Conservation (phyloP, 371 early-diverging fungal genomes). For the Mortierella sp. region DNA sequence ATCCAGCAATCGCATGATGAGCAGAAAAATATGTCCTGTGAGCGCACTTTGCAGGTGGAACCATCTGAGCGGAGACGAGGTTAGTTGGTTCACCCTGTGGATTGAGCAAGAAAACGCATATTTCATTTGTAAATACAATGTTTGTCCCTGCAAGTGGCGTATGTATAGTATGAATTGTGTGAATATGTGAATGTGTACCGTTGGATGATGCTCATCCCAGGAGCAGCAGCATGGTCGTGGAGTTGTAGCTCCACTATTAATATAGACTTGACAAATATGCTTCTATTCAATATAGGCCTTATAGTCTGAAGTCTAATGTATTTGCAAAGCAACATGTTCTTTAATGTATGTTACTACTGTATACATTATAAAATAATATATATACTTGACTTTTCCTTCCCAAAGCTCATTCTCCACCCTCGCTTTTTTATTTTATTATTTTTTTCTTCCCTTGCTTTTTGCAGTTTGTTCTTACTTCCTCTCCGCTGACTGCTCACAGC, state of each 20-base stretch:
- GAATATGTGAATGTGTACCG: not conserved
- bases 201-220: not conserved
- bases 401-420: not conserved
- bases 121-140: not conserved
- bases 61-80: conserved; percentile 1
- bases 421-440: conserved; percentile 3
- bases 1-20: not conserved
- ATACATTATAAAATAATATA: not conserved
- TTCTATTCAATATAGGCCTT: not conserved
- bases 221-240: not conserved
- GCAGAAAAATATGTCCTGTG: not conserved
- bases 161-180: not conserved
- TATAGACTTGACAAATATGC: not conserved
- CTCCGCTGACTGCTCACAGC: not conserved
- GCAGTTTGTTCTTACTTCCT: conserved; percentile 3
- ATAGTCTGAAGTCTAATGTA: too few species aligned
- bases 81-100: not conserved
- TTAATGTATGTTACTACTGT: not conserved
- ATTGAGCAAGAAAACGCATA: not conserved
- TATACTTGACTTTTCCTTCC: not conserved
- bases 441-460: not conserved
- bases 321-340: not conserved
- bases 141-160: not conserved
- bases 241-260: not conserved
- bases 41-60: not conserved